A percentile compares a stretch with the other conserved stretches of the same genome.
Evolutionary conservation across 2,329 filamentous ascomycete species (phyloP).

Genomic region (Xylariales sp.): DNA sequence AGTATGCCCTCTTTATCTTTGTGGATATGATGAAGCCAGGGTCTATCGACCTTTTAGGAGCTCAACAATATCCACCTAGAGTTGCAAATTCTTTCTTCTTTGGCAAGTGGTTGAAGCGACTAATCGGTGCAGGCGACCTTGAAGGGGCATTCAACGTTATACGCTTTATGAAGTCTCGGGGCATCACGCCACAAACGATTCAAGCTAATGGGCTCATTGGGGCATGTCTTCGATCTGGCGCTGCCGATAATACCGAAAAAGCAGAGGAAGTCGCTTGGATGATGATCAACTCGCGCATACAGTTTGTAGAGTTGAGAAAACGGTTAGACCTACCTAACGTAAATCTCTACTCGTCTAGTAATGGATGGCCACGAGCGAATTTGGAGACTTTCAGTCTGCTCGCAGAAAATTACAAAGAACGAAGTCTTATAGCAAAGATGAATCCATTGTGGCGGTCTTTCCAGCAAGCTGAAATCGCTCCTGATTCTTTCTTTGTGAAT

Average conservation of each 20-base stretch:
- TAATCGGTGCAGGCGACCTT: constrained; percentile 78
- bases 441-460: constrained; percentile 72
- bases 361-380: constrained; percentile 68
- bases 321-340: constrained; percentile 44
- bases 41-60: constrained; percentile 60
- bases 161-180: constrained; percentile 77
- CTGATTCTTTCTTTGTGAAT: constrained; percentile 82
- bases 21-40: constrained; percentile 87
- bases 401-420: constrained; percentile 76
- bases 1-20: constrained; percentile 80
- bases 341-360: constrained; percentile 49
- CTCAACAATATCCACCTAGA: constrained; percentile 57
- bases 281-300: constrained; percentile 78
- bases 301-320: constrained; percentile 66
- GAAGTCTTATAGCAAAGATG: constrained; percentile 68
- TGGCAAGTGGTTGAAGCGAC: constrained; percentile 87
- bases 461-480: constrained; percentile 70
- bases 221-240: constrained; percentile 77
- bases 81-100: constrained; percentile 83
- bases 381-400: constrained; percentile 83
- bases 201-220: constrained; percentile 87
- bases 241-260: constrained; percentile 63
- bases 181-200: constrained; percentile 75
- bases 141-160: constrained; percentile 79
- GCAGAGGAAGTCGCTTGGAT: constrained; percentile 78